Conservation (phyloP, 2,329 filamentous ascomycete species). For the Rhexocercosporidium sp. region DNA sequence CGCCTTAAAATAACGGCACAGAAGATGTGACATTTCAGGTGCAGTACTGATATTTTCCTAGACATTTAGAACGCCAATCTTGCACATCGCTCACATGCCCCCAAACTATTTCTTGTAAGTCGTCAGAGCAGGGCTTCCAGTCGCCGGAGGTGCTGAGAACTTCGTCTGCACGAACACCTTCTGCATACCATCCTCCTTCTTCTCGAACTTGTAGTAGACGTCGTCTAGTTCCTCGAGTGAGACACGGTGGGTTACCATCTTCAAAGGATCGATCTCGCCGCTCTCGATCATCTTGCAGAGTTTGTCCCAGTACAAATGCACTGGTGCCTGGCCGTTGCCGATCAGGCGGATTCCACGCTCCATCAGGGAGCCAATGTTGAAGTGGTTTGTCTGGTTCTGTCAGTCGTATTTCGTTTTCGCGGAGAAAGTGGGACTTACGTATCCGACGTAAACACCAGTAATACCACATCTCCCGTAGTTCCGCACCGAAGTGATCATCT, state of each 20-base stretch:
- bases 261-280: constrained; percentile 73
- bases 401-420: constrained; percentile 4
- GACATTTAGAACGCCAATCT: not conserved
- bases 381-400: constrained; percentile 34
- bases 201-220: constrained; percentile 68
- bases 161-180: constrained; percentile 75
- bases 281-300: constrained; percentile 71
- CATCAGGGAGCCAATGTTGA: constrained; percentile 69
- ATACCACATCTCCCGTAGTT: constrained; percentile 77
- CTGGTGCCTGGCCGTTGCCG: constrained; percentile 58
- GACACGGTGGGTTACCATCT: constrained; percentile 83
- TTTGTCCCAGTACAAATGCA: constrained; percentile 55
- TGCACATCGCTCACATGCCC: not conserved
- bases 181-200: constrained; percentile 72
- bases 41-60: not conserved
- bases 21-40: not conserved
- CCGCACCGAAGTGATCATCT: constrained; percentile 76
- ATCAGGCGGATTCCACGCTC: constrained; percentile 83
- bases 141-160: constrained; percentile 55
- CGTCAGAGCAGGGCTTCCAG: constrained; percentile 52
- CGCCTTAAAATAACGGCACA: not conserved
- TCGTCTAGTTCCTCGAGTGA: constrained; percentile 74
- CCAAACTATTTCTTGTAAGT: constrained; percentile 38
- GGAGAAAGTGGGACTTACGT: constrained; percentile 48
- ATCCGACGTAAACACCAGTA: constrained; percentile 72